Percentiles rank a stretch among this genome's conserved stretches.
These are phyloP conservation scores for Saururus chinensis DNA, from an alignment of 164 flowering plant genomes.

Conservation along the genomic window DNA sequence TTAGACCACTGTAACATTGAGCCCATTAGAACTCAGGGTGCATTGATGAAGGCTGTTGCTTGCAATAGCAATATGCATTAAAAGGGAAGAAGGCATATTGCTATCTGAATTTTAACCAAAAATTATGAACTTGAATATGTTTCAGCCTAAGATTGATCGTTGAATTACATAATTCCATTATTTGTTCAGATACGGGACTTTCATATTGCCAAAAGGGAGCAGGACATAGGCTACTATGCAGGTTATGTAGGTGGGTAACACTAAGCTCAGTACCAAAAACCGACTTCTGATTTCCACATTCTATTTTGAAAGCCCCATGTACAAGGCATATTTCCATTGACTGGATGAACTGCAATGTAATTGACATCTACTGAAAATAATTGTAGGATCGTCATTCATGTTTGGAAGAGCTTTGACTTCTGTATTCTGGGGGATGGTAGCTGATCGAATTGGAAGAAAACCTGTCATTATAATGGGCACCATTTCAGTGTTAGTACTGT, in stretches of 20 bases:
- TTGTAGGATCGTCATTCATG: conserved; percentile 64
- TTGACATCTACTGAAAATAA: neutral
- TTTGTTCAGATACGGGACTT: conserved; percentile 53
- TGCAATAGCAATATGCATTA: too few species aligned
- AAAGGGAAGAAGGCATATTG: too few species aligned
- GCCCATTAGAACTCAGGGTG: neutral
- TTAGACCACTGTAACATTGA: neutral
- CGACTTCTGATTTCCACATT: neutral
- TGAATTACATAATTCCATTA: neutral
- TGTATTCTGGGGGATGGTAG: conserved; percentile 61
- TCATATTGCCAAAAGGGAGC: conserved; percentile 49
- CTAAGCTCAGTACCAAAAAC: neutral
- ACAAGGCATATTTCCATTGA: neutral
- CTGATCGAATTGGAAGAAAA: conserved; percentile 80
- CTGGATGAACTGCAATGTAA: neutral
- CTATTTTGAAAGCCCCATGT: neutral
- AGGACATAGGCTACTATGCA: conserved; percentile 75
- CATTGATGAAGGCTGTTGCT: neutral
- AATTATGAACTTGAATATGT: neutral
- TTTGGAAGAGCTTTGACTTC: conserved; percentile 86
- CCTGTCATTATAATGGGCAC: conserved; percentile 60
- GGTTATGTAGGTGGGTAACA: conserved; percentile 54
- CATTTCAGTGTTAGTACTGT: conserved; percentile 43
- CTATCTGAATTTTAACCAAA: too few species aligned
- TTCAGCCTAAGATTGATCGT: neutral